Conservation (phyloP, 2,329 filamentous ascomycete species). For the Ceratocystis albifundus region DNA sequence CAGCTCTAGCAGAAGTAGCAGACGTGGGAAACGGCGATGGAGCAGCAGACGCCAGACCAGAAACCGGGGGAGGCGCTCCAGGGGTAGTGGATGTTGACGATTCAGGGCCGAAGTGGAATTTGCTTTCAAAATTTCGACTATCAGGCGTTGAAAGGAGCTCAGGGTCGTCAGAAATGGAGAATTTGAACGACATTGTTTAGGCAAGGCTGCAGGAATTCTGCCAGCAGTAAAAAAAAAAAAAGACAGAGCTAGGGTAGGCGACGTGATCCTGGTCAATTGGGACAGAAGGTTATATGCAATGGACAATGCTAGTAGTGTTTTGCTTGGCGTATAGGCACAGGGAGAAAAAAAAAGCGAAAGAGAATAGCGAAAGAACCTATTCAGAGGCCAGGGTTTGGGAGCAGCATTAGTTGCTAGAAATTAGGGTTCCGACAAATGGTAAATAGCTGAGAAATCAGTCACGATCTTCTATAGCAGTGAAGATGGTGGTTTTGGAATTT, state of each 20-base stretch:
- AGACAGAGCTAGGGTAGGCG: not conserved
- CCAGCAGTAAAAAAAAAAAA: constrained; percentile 8
- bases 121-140: constrained; percentile 29
- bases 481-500: not conserved
- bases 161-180: constrained; percentile 36
- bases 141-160: constrained; percentile 41
- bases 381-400: not conserved
- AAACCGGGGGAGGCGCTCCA: constrained; percentile 31
- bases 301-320: not conserved
- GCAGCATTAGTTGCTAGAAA: not conserved
- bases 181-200: constrained; percentile 33
- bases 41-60: not conserved
- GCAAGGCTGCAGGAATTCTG: constrained; percentile 18
- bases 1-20: constrained; percentile 46
- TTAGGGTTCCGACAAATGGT: not conserved
- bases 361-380: not conserved
- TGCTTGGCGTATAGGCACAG: not conserved
- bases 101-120: constrained; percentile 35
- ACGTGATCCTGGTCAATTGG: not conserved
- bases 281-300: not conserved
- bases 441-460: not conserved
- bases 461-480: not conserved
- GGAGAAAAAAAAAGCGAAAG: not conserved
- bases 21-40: constrained; percentile 31
- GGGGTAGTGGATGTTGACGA: constrained; percentile 41